Base-by-base conservation (phyloP, 179 eudicot genomes). In the Spergularia azorica region DNA sequence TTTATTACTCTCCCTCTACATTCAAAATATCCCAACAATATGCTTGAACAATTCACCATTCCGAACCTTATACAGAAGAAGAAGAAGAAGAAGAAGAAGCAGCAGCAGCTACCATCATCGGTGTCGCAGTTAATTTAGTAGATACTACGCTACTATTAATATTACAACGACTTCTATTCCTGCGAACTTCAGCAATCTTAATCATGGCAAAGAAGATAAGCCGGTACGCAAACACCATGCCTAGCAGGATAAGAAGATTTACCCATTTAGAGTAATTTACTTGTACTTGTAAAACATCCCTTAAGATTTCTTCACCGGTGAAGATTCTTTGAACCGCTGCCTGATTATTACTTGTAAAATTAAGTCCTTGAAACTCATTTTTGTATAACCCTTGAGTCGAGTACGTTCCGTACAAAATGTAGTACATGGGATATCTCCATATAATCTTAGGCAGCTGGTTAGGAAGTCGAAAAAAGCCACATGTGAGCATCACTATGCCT, bases 361-460 rank as follows among this genome's bases (percentile, higher is more conserved):
- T 58, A 0, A 84, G 74, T 11, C 91, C 93, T 75, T 76, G 26
- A 66, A 88, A 89, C 77, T 91, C 96, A 39, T 89, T 91, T 84
- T 91, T 91, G 67, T 78, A 87, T 63, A 91, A 68, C 9, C 92
- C 92, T 83, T 91, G 81, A 16, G 20, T 21, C 0, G 82, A 85
- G 63, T 91, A 90, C 55, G 77, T 87, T 74, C 87, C 88, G 41
- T 88, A 90, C 7, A 90, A 72, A n/a, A 91, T 79, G 61, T 90
- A 84, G 76, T 81, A 88, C 79, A 91, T 68, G 1, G 95, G 95
- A 71, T 89, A 86, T 67, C 64, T 71, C 92, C 95, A 90, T 18
- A 90, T 57, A 0, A 79, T 74, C 4, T 61, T 68, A 0, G 96
- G 93, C 1, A 91, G 63, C 9, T 89, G 87, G 11, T 73, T 57